Evolutionary conservation across 2,329 filamentous ascomycete species (phyloP).

Genomic region (Ustilaginoidea virens): DNA sequence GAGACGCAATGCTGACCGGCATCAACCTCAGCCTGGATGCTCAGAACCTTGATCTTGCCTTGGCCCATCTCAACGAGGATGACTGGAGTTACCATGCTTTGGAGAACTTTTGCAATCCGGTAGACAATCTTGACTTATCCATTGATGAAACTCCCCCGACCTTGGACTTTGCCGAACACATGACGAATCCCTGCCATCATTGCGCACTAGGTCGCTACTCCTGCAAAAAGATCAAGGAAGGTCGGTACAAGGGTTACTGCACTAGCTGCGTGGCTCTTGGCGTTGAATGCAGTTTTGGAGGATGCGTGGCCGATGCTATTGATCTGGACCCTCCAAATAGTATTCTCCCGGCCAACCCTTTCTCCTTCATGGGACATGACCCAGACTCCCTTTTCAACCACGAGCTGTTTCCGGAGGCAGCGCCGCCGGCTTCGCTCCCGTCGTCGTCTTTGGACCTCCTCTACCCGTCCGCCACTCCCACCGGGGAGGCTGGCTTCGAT

Average conservation of each 20-base stretch:
- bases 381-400: slow-evolving; percentile 19
- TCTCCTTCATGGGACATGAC: slow-evolving; percentile 28
- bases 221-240: slow-evolving; percentile 45
- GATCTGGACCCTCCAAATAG: slow-evolving; percentile 12
- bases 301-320: slow-evolving; percentile 16
- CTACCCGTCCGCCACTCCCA: slow-evolving; percentile 8
- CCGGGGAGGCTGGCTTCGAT: slow-evolving; percentile 9
- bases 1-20: slow-evolving; percentile 19
- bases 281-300: slow-evolving; percentile 41
- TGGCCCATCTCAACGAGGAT: slow-evolving; percentile 41
- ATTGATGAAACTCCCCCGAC: slow-evolving; percentile 9
- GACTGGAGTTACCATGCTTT: slow-evolving; percentile 45
- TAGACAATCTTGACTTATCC: slow-evolving; percentile 12
- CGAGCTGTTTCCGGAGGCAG: slow-evolving; percentile 11
- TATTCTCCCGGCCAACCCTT: slow-evolving; percentile 30
- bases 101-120: slow-evolving; percentile 30
- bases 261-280: slow-evolving; percentile 46
- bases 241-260: slow-evolving; percentile 43
- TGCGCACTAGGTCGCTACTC: slow-evolving; percentile 37
- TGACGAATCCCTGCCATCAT: slow-evolving; percentile 29
- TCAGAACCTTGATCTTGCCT: slow-evolving; percentile 34
- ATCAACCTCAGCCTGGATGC: slow-evolving; percentile 15
- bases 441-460: slow-evolving; percentile 14
- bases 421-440: slow-evolving; percentile 10
- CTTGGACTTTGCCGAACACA: slow-evolving; percentile 12